phyloP scores from a whole-genome alignment of 495 filamentous ascomycete species.

The Entonaema liquescens region DNA sequence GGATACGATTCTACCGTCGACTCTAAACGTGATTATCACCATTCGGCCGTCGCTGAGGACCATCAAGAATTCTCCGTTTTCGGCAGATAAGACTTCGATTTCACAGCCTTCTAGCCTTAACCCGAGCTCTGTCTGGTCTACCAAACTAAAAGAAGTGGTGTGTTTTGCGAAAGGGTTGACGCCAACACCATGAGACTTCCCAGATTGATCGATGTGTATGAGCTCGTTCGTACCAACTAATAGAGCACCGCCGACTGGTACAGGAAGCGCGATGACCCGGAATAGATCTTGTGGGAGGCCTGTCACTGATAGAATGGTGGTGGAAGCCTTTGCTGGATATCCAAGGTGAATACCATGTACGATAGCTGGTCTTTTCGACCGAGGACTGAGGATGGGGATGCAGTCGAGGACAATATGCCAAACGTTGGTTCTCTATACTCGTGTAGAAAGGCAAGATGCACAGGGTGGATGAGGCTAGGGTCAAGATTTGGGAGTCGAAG shows the following conservation, averaged over 20 bases:
- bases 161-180: conserved; percentile 88
- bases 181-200: conserved; percentile 91
- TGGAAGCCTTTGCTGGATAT: conserved; percentile 93
- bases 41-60: conserved; percentile 79
- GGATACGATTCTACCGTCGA: conserved; percentile 93
- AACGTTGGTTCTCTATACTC: conserved; percentile 98
- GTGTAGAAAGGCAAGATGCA: conserved; percentile 91
- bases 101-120: conserved; percentile 84
- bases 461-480: conserved; percentile 82
- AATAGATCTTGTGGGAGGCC: conserved; percentile 90
- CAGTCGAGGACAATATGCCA: conserved; percentile 84
- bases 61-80: conserved; percentile 84
- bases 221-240: conserved; percentile 89
- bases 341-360: conserved; percentile 94
- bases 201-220: conserved; percentile 95
- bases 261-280: conserved; percentile 81
- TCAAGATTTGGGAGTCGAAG: conserved; percentile 86
- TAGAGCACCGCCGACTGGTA: conserved; percentile 86
- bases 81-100: conserved; percentile 76
- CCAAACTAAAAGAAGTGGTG: conserved; percentile 78
- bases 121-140: conserved; percentile 82
- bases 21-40: conserved; percentile 78
- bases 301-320: conserved; percentile 84
- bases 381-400: conserved; percentile 74
- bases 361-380: conserved; percentile 85